phyloP scores from a whole-genome alignment of 2,329 filamentous ascomycete genomes.

The Fusarium scirpi region DNA sequence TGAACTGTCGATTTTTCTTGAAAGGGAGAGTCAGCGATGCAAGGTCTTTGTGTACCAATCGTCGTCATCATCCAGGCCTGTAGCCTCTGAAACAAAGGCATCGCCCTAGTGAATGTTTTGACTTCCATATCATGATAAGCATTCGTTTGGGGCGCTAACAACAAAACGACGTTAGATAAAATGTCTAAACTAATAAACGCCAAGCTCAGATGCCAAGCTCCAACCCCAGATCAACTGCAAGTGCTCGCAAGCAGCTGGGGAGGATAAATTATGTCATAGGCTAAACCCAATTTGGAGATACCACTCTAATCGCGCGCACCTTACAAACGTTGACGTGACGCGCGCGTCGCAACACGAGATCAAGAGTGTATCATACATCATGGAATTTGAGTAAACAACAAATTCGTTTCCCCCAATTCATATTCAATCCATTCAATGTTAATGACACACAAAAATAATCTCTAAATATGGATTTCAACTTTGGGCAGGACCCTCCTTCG shows the following conservation, averaged over 20 bases:
- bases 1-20: background rate
- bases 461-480: slow-evolving; percentile 38
- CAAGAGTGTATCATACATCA: slow-evolving; percentile 8
- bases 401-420: slow-evolving; percentile 17
- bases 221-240: slow-evolving; percentile 28
- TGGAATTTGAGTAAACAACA: slow-evolving; percentile 23
- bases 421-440: background rate
- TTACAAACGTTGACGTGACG: slow-evolving; percentile 1
- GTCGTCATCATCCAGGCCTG: background rate
- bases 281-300: background rate
- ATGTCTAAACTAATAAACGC: background rate
- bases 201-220: slow-evolving; percentile 26
- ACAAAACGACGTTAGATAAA: background rate
- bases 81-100: background rate
- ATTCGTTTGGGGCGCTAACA: background rate
- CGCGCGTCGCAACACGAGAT: slow-evolving; percentile 16
- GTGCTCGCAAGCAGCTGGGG: slow-evolving; percentile 9
- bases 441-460: background rate
- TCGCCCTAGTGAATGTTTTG: background rate
- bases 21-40: background rate
- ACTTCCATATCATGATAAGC: background rate
- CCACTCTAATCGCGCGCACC: slow-evolving; percentile 7
- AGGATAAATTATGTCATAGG: slow-evolving; percentile 14
- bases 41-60: background rate
- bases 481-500: slow-evolving; percentile 25